phyloP scores from a whole-genome alignment of 2,329 filamentous ascomycete genomes.

The Claviceps sp. region DNA sequence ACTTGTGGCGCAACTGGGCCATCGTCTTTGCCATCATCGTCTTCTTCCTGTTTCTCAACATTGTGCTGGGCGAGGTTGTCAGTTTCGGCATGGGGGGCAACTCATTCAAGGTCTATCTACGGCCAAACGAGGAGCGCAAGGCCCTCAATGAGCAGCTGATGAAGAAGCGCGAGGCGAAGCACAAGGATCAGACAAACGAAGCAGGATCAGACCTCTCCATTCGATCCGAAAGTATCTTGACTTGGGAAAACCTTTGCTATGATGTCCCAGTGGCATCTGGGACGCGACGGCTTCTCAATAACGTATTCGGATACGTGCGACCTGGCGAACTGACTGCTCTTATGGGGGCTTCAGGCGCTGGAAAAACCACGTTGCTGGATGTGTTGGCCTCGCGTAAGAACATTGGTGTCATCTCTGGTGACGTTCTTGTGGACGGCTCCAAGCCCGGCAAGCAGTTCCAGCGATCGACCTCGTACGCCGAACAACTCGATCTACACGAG shows the following conservation, averaged over 20 bases:
- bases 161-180: constrained; percentile 44
- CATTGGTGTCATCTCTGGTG: constrained; percentile 44
- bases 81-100: constrained; percentile 72
- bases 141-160: constrained; percentile 49
- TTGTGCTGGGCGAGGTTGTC: constrained; percentile 65
- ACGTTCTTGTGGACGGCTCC: constrained; percentile 42
- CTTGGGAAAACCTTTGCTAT: constrained; percentile 79
- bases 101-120: constrained; percentile 62
- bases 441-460: constrained; percentile 48
- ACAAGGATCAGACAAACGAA: constrained; percentile 31
- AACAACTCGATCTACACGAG: constrained; percentile 50
- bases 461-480: constrained; percentile 47
- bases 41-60: constrained; percentile 63
- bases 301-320: constrained; percentile 55
- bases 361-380: constrained; percentile 75
- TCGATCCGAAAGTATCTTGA: constrained; percentile 54
- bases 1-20: constrained; percentile 74
- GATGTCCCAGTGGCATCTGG: constrained; percentile 48
- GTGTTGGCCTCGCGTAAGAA: constrained; percentile 52
- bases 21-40: constrained; percentile 66
- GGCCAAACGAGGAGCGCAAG: constrained; percentile 53
- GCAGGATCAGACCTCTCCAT: constrained; percentile 39
- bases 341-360: constrained; percentile 75
- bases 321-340: constrained; percentile 66
- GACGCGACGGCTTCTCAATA: constrained; percentile 40